Conservation (phyloP, 306 rosid genomes). For the Luffa acutangula region DNA sequence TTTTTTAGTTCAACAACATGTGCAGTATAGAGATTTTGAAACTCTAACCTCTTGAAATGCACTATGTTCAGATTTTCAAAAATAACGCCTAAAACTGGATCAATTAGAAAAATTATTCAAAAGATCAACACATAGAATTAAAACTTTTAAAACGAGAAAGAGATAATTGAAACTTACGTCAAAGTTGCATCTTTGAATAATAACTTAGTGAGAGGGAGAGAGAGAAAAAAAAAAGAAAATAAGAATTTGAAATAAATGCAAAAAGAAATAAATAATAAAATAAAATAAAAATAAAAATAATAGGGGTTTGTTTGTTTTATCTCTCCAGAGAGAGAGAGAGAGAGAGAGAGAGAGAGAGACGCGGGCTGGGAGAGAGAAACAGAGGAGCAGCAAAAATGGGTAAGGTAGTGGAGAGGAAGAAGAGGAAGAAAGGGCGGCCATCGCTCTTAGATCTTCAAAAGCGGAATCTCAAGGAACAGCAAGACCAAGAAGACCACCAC, state of each 20-base stretch:
- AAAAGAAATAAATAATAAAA: neutral
- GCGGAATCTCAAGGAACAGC: constrained; percentile 42
- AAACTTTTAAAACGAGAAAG: no score
- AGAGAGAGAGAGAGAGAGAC: constrained; percentile 13
- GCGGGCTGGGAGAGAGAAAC: constrained; percentile 10
- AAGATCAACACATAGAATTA: no score
- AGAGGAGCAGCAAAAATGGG: constrained; percentile 37
- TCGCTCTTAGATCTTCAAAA: constrained; percentile 66
- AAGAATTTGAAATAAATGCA: neutral
- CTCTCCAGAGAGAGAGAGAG: constrained; percentile 22
- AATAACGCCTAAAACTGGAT: no score
- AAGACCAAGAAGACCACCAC: constrained; percentile 12
- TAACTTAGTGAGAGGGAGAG: neutral
- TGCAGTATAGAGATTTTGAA: no score
- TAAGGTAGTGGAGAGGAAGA: constrained; percentile 59
- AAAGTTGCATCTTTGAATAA: no score
- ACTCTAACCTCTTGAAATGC: no score
- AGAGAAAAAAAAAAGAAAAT: neutral
- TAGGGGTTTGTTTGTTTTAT: constrained; percentile 37
- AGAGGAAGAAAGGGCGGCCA: constrained; percentile 75
- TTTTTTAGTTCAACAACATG: no score
- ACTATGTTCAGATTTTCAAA: no score
- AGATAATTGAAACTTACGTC: no score
- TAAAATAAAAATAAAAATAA: constrained; percentile 19
- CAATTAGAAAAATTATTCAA: no score